A percentile compares a stretch with the other conserved stretches of the same genome.
phyloP scores from a whole-genome alignment of 768 basidiomycete genomes.

The Phylloporus sp. region DNA sequence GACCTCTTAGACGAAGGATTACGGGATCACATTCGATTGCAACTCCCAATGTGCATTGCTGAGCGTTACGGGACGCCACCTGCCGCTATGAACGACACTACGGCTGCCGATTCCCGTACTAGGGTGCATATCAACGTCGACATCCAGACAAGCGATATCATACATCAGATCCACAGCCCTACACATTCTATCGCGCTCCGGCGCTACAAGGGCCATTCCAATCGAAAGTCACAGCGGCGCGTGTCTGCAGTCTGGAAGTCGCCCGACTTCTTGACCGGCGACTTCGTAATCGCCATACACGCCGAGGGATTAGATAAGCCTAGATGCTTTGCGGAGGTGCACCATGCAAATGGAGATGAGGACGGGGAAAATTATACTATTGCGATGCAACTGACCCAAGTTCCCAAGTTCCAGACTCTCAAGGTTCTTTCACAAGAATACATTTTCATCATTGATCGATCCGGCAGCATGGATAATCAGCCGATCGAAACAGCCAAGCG shows the following conservation, averaged over 20 bases:
- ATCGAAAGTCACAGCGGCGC: conserved; percentile 36
- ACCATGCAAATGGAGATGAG: conserved; percentile 11
- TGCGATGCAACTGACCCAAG: conserved; percentile 50
- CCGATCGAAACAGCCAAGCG: conserved; percentile 45
- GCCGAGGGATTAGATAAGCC: conserved; percentile 49
- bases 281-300: conserved; percentile 48
- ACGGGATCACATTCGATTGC: conserved; percentile 46
- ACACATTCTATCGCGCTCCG: conserved; percentile 37
- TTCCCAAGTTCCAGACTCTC: conserved; percentile 46
- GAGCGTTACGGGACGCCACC: conserved; percentile 49
- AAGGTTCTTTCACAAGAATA: conserved; percentile 47
- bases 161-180: conserved; percentile 39
- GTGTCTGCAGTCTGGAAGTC: conserved; percentile 39
- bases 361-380: conserved; percentile 26
- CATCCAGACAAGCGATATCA: conserved; percentile 45
- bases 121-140: conserved; percentile 39
- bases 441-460: conserved; percentile 57
- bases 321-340: conserved; percentile 51
- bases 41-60: conserved; percentile 47
- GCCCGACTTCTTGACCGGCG: conserved; percentile 37
- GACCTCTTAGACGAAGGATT: conserved; percentile 48
- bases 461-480: conserved; percentile 44
- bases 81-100: conserved; percentile 31
- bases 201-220: conserved; percentile 33
- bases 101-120: conserved; percentile 28